Conservation (phyloP, 108 stramenopile genomes). For the Heterococcus sp. region DNA sequence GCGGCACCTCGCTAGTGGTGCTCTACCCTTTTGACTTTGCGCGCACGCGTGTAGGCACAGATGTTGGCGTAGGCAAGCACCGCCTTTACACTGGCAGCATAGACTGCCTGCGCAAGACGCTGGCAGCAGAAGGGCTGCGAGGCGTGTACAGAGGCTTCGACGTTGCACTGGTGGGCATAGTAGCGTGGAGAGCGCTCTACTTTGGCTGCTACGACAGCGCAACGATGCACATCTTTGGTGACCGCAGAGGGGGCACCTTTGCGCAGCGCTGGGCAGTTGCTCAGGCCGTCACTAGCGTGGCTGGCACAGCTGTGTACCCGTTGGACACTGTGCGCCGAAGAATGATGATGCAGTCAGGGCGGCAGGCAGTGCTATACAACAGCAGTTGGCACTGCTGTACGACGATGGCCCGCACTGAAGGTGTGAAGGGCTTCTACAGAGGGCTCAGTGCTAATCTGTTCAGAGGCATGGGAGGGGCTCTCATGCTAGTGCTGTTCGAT, state of each 20-base stretch:
- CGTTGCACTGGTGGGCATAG: conserved; percentile 74
- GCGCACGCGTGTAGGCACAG: conserved; percentile 94
- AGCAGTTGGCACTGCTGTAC: conserved; percentile 88
- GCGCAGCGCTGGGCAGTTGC: conserved; percentile 93
- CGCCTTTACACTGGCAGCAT: conserved; percentile 87
- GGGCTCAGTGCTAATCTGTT: conserved; percentile 95
- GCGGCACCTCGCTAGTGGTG: conserved; percentile 86
- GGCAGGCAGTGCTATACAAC: conserved; percentile 78
- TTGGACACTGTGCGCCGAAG: conserved; percentile 98
- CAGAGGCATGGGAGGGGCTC: conserved; percentile 90
- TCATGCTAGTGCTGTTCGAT: conserved; percentile 94
- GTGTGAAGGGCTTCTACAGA: conserved; percentile 84
- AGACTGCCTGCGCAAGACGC: conserved; percentile 91
- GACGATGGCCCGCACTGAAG: conserved; percentile 83
- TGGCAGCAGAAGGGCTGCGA: conserved; percentile 13
- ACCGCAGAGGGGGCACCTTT: conserved; percentile 77
- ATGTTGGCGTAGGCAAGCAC: conserved; percentile 78
- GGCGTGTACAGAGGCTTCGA: conserved; percentile 98
- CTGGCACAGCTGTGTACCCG: conserved; percentile 94
- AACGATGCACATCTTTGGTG: conserved; percentile 2
- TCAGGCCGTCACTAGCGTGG: conserved; percentile 78
- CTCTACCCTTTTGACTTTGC: conserved; percentile 98
- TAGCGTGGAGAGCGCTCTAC: conserved; percentile 94
- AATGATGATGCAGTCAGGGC: conserved; percentile 96
- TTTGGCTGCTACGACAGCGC: conserved; percentile 97